Evolutionary conservation across 2,329 filamentous ascomycete genomes (phyloP), one percentile per base, ranked within the genome.

Genomic region (Colletotrichum coccodes): DNA sequence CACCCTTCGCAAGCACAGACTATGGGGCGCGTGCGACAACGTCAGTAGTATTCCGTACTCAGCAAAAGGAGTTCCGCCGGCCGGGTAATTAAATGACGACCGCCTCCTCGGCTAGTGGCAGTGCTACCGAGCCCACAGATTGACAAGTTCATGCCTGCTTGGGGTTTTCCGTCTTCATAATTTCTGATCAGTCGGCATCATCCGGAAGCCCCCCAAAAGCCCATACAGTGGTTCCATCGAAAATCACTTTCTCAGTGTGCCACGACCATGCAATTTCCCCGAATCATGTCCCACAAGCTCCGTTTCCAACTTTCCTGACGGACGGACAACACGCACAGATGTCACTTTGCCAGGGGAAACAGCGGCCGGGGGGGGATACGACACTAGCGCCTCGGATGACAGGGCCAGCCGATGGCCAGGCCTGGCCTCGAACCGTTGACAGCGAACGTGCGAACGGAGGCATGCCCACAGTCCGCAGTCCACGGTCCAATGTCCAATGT

Each of bases 31-130:
- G 5, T 3, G 12, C 5, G 6, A 16, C 18, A 30, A 7, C 11
- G 36, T 38, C 7, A 42, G 16, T 11, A 34, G 32, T 36, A 26
- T 23, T 44, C 16, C 16, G 14, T 30, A 56, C 28, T 50, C 28
- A 54, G 12, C n/a, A 16, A 44, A 64, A 18, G 40, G 46, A 47
- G 40, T 54, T 60, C 54, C 54, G 47, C 65, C 26, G 23, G 28
- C 61, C 65, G 65, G 65, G 60, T 60, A 68, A 60, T 65, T 68
- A 60, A 54, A 68, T 68, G 61, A 68, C 61, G 65, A 68, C 65
- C 65, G 47, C 30, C 64, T 68, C 47, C 54, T 42, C 38, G 54
- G 21, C 65, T 68, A 65, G 54, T 68, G 47, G 49, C 61, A 56
- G 61, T 60, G 61, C 47, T 68, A 60, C 61, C 54, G 49, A 50